phyloP scores from a whole-genome alignment of 352 stramenopile species.

The Detonula confervacea region DNA sequence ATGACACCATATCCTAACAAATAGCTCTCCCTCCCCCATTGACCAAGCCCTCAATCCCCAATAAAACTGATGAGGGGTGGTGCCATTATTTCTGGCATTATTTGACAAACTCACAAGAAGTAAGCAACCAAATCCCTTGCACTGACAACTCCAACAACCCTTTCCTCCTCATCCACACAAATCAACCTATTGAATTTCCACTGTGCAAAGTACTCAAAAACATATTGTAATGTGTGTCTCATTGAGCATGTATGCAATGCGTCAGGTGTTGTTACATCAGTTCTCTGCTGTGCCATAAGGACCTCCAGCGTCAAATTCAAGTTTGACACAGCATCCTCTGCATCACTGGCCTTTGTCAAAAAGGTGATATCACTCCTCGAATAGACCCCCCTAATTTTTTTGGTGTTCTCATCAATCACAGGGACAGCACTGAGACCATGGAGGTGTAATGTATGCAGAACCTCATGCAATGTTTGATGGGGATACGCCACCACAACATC shows the following conservation, averaged over 20 bases:
- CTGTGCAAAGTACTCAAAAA: conserved; percentile 87
- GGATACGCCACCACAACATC: conserved; percentile 91
- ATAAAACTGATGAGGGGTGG: not conserved
- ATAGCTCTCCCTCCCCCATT: not conserved
- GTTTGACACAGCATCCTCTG: conserved; percentile 83
- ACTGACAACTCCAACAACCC: conserved; percentile 80
- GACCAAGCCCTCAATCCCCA: not conserved
- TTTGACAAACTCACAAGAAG: conserved; percentile 74
- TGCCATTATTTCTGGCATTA: not conserved
- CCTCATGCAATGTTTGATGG: conserved; percentile 92
- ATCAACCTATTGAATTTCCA: conserved; percentile 84
- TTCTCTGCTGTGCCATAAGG: conserved; percentile 77
- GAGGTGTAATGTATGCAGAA: conserved; percentile 86
- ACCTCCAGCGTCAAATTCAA: conserved; percentile 78
- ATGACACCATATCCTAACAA: no score
- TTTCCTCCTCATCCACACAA: conserved; percentile 76
- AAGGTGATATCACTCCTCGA: conserved; percentile 88
- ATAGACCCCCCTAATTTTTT: conserved; percentile 86
- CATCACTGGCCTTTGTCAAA: conserved; percentile 86
- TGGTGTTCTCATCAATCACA: conserved; percentile 80
- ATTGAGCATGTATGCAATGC: conserved; percentile 80
- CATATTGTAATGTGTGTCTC: conserved; percentile 75
- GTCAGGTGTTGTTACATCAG: conserved; percentile 84
- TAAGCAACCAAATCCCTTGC: conserved; percentile 84
- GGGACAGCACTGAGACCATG: conserved; percentile 81